A percentile compares a stretch with the other conserved stretches of the same genome.
These are phyloP conservation scores for Candida michaelii DNA, from an alignment of 805 yeast genomes.

Conservation along the genomic window DNA sequence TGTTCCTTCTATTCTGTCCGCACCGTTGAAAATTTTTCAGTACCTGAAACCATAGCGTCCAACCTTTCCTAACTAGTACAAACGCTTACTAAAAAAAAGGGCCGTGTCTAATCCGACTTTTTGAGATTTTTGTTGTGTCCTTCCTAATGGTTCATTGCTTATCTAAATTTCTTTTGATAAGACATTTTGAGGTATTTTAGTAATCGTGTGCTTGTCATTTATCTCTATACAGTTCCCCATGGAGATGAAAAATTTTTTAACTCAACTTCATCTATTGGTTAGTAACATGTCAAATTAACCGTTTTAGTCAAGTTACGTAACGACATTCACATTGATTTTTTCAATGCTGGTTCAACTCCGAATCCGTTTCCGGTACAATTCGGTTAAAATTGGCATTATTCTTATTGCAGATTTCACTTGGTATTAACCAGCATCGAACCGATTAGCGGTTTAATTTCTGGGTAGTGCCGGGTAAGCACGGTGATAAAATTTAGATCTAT, in stretches of 20 bases:
- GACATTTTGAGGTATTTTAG: conserved; percentile 6
- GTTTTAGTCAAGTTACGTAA: no score
- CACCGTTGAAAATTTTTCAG: conserved; percentile 5
- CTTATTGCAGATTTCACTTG: neutral
- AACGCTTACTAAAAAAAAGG: no score
- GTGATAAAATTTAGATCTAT: no score
- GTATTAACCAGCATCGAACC: no score
- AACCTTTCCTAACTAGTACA: no score
- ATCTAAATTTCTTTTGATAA: conserved; percentile 5
- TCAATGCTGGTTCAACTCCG: conserved; percentile 5
- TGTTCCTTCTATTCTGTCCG: neutral
- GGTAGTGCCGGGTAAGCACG: no score
- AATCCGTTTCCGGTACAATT: conserved; percentile 1
- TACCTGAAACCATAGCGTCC: conserved; percentile 1
- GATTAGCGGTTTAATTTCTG: no score
- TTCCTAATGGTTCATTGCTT: conserved; percentile 5
- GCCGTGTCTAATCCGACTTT: conserved; percentile 1
- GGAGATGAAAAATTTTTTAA: conserved; percentile 3
- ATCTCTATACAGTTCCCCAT: conserved; percentile 6
- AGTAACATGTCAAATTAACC: neutral
- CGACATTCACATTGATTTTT: neutral
- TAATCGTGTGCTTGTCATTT: conserved; percentile 3
- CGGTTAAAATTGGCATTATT: conserved; percentile 3
- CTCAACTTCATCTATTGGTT: neutral
- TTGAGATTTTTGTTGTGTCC: neutral